phyloP scores from a whole-genome alignment of 2,329 filamentous ascomycete species.

The Clonostachys solani region DNA sequence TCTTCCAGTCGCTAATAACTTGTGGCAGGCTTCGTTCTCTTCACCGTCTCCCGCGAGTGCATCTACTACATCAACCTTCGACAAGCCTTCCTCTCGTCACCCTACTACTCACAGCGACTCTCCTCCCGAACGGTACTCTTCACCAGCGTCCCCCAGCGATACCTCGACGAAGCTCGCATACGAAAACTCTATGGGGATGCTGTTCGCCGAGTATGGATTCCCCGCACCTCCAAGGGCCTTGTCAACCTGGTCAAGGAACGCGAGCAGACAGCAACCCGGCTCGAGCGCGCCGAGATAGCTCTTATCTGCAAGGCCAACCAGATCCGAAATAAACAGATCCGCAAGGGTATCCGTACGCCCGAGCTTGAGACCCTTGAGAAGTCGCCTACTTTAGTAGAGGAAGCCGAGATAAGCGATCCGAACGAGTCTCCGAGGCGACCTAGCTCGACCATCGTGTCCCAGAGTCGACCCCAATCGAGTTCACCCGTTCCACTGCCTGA shows the following conservation, averaged over 20 bases:
- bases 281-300: slow-evolving; percentile 84
- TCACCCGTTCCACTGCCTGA: not conserved
- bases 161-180: slow-evolving; percentile 72
- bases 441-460: not conserved
- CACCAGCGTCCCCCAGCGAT: slow-evolving; percentile 74
- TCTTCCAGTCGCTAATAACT: not conserved
- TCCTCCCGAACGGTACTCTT: slow-evolving; percentile 90
- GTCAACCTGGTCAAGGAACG: slow-evolving; percentile 79
- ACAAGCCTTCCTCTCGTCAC: slow-evolving; percentile 86
- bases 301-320: slow-evolving; percentile 77
- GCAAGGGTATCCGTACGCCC: not conserved
- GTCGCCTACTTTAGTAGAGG: not conserved
- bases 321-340: slow-evolving; percentile 54
- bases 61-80: slow-evolving; percentile 91
- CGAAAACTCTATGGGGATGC: slow-evolving; percentile 77
- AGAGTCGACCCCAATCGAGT: not conserved
- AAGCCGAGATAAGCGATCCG: not conserved
- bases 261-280: slow-evolving; percentile 71
- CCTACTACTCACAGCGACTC: slow-evolving; percentile 77
- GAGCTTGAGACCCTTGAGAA: not conserved
- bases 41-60: slow-evolving; percentile 79
- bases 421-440: not conserved
- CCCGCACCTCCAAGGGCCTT: slow-evolving; percentile 70
- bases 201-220: slow-evolving; percentile 82
- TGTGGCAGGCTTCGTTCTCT: slow-evolving; percentile 72